Conservation (phyloP, 257 asterid species). For the Sherardia arvensis region DNA sequence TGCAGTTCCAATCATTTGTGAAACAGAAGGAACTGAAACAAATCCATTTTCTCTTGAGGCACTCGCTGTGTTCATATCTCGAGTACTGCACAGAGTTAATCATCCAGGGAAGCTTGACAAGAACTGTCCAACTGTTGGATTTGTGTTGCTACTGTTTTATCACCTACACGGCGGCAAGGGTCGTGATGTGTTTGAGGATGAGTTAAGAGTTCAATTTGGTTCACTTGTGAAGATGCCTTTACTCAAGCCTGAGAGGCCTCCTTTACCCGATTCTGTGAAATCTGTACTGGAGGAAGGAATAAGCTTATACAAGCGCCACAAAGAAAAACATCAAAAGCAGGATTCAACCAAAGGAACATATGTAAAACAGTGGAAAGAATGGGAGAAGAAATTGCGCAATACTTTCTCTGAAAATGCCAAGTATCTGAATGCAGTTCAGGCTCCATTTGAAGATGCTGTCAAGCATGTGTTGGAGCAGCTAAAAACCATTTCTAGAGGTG, state of each 20-base stretch:
- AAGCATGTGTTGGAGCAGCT: slow-evolving; percentile 57
- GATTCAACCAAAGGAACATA: slow-evolving; percentile 80
- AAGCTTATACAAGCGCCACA: slow-evolving; percentile 60
- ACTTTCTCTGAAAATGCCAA: slow-evolving; percentile 48
- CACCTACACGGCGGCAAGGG: slow-evolving; percentile 90
- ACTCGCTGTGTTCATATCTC: slow-evolving; percentile 71
- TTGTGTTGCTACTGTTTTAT: slow-evolving; percentile 81
- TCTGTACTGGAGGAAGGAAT: slow-evolving; percentile 80
- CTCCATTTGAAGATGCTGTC: slow-evolving; percentile 60
- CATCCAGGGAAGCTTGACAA: slow-evolving; percentile 99
- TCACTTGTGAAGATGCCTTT: slow-evolving; percentile 88
- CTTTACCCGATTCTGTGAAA: slow-evolving; percentile 62
- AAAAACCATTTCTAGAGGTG: slow-evolving; percentile 65
- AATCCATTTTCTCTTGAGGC: slow-evolving; percentile 92
- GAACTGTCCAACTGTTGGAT: slow-evolving; percentile 78
- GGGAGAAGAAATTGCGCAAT: slow-evolving; percentile 77
- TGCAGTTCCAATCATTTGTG: too few species aligned
- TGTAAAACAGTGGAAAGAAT: slow-evolving; percentile 61
- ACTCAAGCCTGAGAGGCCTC: slow-evolving; percentile 62
- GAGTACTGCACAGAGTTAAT: slow-evolving; percentile 77
- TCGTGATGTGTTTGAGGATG: slow-evolving; percentile 73
- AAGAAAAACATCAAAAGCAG: slow-evolving; percentile 54
- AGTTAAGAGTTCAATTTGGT: slow-evolving; percentile 82
- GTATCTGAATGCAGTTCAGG: slow-evolving; percentile 69
- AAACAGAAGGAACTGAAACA: slow-evolving; percentile 63